These are phyloP conservation scores for Mycena olivaceomarginata DNA, from an alignment of 768 basidiomycete species.

Conservation along the genomic window DNA sequence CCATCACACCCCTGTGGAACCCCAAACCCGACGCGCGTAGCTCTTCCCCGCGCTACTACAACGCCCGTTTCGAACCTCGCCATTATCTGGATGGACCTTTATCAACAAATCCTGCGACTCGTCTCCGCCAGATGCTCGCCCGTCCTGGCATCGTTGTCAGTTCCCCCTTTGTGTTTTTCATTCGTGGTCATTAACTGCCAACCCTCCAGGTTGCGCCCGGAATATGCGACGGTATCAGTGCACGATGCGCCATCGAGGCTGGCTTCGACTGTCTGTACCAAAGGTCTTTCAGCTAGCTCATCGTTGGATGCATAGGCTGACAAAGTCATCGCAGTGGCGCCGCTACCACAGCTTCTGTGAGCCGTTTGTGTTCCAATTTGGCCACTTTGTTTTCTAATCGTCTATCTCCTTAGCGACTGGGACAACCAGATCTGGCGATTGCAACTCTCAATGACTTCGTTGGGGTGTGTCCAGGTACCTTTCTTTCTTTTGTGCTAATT, in stretches of 20 bases:
- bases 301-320: no score
- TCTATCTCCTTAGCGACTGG: slow-evolving; percentile 42
- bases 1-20: slow-evolving; percentile 12
- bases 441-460: slow-evolving; percentile 74
- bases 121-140: slow-evolving; percentile 81
- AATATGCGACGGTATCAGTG: slow-evolving; percentile 76
- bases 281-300: slow-evolving; percentile 61
- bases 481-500: slow-evolving; percentile 12
- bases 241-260: slow-evolving; percentile 86
- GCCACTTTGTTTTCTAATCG: no score
- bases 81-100: slow-evolving; percentile 83
- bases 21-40: slow-evolving; percentile 26
- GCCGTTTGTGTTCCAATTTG: no score
- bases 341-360: slow-evolving; percentile 82
- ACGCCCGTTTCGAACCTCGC: slow-evolving; percentile 80
- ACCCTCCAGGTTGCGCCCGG: slow-evolving; percentile 79
- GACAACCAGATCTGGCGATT: slow-evolving; percentile 73
- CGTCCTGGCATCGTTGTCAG: slow-evolving; percentile 86
- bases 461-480: slow-evolving; percentile 53
- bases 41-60: slow-evolving; percentile 68
- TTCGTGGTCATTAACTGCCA: neutral
- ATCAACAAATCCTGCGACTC: slow-evolving; percentile 82
- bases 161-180: slow-evolving; percentile 21
- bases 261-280: slow-evolving; percentile 90
- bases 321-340: slow-evolving; percentile 69